Percentiles rank a stretch among this genome's conserved stretches.
Conservation (phyloP, 345 rosid genomes). For the Ailanthus altissimus region DNA sequence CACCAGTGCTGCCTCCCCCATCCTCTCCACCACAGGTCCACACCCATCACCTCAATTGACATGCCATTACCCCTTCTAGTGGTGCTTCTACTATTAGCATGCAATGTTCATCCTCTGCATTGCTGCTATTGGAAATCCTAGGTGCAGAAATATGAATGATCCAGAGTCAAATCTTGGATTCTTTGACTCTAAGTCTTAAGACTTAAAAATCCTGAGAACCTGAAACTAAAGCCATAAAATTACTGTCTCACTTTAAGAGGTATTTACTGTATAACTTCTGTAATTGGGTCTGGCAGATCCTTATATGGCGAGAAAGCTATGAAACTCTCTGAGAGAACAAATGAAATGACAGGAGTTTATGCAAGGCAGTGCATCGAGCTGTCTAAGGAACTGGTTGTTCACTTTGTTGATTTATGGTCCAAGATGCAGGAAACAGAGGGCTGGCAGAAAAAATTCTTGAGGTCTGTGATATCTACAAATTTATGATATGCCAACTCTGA, state of each 20-base stretch:
- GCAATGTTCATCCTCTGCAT: background rate
- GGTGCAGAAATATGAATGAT: background rate
- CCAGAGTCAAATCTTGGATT: background rate
- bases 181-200: background rate
- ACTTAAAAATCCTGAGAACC: background rate
- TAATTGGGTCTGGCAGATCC: conserved; percentile 46
- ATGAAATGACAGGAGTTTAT: conserved; percentile 71
- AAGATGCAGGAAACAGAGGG: conserved; percentile 79
- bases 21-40: background rate
- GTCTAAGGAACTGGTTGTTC: conserved; percentile 61
- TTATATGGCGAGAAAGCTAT: conserved; percentile 69
- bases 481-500: background rate
- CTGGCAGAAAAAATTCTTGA: conserved; percentile 78
- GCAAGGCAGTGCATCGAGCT: conserved; percentile 67
- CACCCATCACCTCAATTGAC: background rate
- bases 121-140: background rate
- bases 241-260: background rate
- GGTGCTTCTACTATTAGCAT: background rate
- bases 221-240: background rate
- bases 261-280: conserved; percentile 1
- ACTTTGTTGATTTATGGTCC: conserved; percentile 71
- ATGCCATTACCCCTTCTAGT: background rate
- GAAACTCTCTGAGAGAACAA: conserved; percentile 73
- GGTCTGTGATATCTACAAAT: conserved; percentile 44
- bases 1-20: background rate